Conservation (phyloP, 805 yeast species). For the Kodamaea kaohsiungensis region DNA sequence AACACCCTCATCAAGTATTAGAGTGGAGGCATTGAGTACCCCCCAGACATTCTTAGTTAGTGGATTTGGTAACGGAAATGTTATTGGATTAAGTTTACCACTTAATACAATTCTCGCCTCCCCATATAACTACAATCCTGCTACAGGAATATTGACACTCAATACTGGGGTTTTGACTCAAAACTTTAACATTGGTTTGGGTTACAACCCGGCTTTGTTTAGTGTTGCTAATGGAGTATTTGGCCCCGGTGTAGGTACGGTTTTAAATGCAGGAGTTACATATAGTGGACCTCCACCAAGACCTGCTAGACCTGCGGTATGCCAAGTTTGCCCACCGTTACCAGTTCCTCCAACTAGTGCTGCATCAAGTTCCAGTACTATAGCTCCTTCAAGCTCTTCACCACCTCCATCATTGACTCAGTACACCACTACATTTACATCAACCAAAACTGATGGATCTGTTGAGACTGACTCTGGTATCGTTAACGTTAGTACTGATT, state of each 20-base stretch:
- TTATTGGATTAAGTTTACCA: constrained; percentile 22
- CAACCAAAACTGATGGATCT: constrained; percentile 4
- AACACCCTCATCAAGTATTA: constrained; percentile 9
- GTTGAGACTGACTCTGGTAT: constrained; percentile 1
- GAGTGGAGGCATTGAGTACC: constrained; percentile 19
- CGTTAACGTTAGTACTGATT: constrained; percentile 16
- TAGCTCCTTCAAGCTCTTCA: not conserved
- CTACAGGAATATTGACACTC: constrained; percentile 25
- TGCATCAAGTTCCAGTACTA: not conserved
- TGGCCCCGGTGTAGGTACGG: constrained; percentile 8
- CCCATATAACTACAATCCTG: constrained; percentile 9
- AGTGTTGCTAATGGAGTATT: constrained; percentile 1
- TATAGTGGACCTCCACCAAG: constrained; percentile 14
- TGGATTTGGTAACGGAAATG: constrained; percentile 31
- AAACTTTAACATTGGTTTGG: constrained; percentile 13
- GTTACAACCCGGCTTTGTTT: constrained; percentile 11
- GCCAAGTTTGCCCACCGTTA: constrained; percentile 8
- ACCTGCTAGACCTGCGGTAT: constrained; percentile 8
- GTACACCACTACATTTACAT: not conserved
- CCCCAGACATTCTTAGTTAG: constrained; percentile 23
- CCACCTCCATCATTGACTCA: constrained; percentile 1
- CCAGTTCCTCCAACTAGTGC: constrained; percentile 7
- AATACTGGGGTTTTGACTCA: constrained; percentile 8
- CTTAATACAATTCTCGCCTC: constrained; percentile 5
- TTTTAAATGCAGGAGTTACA: constrained; percentile 9